These are phyloP conservation scores for Coemansia javaensis DNA, from an alignment of 192 early-diverging fungal species.

Conservation along the genomic window DNA sequence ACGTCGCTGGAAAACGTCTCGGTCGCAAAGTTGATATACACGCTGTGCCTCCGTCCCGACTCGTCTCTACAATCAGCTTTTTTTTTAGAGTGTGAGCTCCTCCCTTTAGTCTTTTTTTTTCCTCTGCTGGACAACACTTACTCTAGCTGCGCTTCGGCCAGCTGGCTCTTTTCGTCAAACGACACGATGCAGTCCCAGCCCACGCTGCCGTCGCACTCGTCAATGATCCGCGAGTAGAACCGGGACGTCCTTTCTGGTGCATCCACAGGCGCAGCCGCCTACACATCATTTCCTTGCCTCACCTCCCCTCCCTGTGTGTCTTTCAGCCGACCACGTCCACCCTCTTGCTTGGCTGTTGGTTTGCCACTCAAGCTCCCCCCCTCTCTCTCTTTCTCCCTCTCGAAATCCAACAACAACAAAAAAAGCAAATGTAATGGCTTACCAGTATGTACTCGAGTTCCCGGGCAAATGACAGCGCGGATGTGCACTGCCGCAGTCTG, in stretches of 20 bases:
- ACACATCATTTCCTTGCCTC: no score
- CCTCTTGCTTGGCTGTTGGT: no score
- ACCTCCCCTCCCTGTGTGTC: no score
- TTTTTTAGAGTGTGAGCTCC: no score
- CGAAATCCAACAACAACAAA: no score
- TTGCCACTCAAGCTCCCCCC: no score
- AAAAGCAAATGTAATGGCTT: slow-evolving; percentile 2
- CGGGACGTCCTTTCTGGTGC: slow-evolving; percentile 2
- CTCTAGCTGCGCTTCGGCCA: slow-evolving; percentile 8
- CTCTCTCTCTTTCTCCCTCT: no score
- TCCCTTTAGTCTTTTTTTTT: no score
- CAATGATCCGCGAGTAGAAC: slow-evolving; percentile 26
- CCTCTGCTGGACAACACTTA: no score
- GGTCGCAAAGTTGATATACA: slow-evolving; percentile 21
- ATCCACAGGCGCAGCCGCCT: background rate
- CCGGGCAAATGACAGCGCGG: slow-evolving; percentile 33
- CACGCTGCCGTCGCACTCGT: slow-evolving; percentile 22
- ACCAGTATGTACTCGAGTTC: slow-evolving; percentile 37
- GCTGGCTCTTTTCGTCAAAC: slow-evolving; percentile 24
- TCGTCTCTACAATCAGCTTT: slow-evolving; percentile 18
- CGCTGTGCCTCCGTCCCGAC: slow-evolving; percentile 12
- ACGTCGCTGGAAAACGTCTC: slow-evolving; percentile 22
- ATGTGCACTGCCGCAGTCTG: slow-evolving; percentile 39
- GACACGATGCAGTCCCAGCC: slow-evolving; percentile 26
- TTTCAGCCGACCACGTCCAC: no score